These are phyloP conservation scores for Suhomyces chickasaworum DNA, from an alignment of 1,139 yeast genomes.

Conservation along the genomic window DNA sequence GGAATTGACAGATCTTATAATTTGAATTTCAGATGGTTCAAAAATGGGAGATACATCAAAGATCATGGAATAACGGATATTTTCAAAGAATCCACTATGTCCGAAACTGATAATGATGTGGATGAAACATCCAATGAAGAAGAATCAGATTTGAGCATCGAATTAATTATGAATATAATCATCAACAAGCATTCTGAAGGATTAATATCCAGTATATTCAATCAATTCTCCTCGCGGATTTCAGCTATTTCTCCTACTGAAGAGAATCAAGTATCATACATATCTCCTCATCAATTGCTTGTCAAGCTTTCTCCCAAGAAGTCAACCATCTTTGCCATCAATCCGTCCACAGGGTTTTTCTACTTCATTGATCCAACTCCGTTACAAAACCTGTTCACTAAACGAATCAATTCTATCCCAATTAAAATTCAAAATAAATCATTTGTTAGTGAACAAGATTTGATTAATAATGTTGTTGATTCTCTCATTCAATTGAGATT, in stretches of 20 bases:
- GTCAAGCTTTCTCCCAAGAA: conserved; percentile 39
- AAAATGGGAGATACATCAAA: conserved; percentile 48
- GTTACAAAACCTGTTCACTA: conserved; percentile 36
- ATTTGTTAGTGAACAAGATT: conserved; percentile 33
- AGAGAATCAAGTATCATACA: conserved; percentile 18
- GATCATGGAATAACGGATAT: conserved; percentile 24
- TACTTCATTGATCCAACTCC: conserved; percentile 49
- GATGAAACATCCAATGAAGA: conserved; percentile 19
- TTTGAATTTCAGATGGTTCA: conserved; percentile 67
- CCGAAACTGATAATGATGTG: conserved; percentile 4
- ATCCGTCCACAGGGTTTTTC: conserved; percentile 48
- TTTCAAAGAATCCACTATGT: conserved; percentile 10
- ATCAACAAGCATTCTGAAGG: conserved; percentile 43
- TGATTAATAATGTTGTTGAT: conserved; percentile 38
- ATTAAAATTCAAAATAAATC: conserved; percentile 18
- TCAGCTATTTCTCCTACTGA: background rate
- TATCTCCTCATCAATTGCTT: conserved; percentile 41
- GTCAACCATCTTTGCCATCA: conserved; percentile 42
- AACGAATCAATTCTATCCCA: conserved; percentile 37
- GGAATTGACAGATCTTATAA: conserved; percentile 59
- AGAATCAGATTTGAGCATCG: conserved; percentile 38
- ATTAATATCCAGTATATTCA: conserved; percentile 29
- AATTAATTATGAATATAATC: conserved; percentile 35
- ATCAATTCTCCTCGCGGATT: conserved; percentile 9
- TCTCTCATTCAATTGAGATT: conserved; percentile 50